A percentile compares a stretch with the other conserved stretches of the same genome.
Conservation (phyloP, 495 filamentous ascomycete genomes). For the Cryomyces antarcticus region DNA sequence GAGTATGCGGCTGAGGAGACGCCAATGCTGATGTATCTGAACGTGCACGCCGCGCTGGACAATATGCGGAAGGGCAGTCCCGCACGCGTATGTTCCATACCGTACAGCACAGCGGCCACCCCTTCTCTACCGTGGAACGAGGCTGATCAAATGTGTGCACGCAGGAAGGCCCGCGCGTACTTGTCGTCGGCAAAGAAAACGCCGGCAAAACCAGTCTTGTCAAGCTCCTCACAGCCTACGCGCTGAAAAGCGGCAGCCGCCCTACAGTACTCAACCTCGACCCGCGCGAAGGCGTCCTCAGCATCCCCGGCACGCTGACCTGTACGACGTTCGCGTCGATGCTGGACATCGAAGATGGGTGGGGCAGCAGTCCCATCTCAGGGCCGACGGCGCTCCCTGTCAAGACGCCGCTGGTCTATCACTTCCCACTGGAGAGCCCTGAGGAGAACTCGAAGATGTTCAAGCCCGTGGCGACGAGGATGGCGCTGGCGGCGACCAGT, state of each 20-base stretch:
- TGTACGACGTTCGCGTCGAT: constrained; percentile 66
- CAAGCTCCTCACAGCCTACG: constrained; percentile 66
- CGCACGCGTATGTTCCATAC: background rate
- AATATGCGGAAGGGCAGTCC: constrained; percentile 32
- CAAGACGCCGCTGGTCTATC: constrained; percentile 84
- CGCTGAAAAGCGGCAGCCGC: constrained; percentile 51
- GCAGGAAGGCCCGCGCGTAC: constrained; percentile 45
- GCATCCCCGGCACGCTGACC: constrained; percentile 66
- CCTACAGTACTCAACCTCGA: constrained; percentile 76
- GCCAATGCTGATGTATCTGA: constrained; percentile 61
- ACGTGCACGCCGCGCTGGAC: constrained; percentile 74
- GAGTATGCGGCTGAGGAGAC: constrained; percentile 73
- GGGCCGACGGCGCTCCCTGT: constrained; percentile 74
- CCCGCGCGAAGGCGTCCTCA: constrained; percentile 67
- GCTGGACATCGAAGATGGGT: constrained; percentile 78
- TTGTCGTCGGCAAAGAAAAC: constrained; percentile 65
- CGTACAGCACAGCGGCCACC: background rate
- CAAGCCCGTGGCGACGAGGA: constrained; percentile 48
- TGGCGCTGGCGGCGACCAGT: constrained; percentile 60
- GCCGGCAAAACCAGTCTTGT: constrained; percentile 71
- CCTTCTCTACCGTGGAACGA: background rate
- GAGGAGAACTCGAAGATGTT: constrained; percentile 56
- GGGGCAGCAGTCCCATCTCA: constrained; percentile 76
- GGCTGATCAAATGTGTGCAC: background rate
- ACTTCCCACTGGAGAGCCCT: constrained; percentile 55